A percentile compares a stretch with the other conserved stretches of the same genome.
Conservation (phyloP, 371 early-diverging fungal species). For the Cokeromyces recurvatus region DNA sequence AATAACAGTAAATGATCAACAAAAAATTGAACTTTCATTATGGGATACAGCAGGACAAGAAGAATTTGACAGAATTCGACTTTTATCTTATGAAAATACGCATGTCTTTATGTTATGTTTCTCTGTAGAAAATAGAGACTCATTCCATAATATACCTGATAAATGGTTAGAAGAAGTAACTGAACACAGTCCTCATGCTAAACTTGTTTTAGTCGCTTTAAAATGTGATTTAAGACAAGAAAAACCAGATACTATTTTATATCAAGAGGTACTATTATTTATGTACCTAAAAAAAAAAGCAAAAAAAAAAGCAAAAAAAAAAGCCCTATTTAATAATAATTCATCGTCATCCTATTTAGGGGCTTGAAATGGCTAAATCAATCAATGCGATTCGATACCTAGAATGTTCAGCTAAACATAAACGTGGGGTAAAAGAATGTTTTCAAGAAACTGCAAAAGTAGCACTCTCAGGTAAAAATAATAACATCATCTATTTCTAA, state of each 20-base stretch:
- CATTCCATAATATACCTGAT: constrained; percentile 50
- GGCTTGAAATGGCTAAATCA: constrained; percentile 37
- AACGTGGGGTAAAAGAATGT: constrained; percentile 48
- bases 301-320: not conserved
- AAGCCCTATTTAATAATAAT: too few relatives aligned
- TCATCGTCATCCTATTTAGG: too few relatives aligned
- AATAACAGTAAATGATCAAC: constrained; percentile 73
- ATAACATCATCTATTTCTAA: not conserved
- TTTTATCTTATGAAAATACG: constrained; percentile 48
- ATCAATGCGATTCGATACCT: constrained; percentile 48
- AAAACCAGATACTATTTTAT: constrained; percentile 30
- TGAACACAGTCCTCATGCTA: constrained; percentile 40
- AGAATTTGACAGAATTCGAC: constrained; percentile 54
- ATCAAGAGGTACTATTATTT: constrained; percentile 31
- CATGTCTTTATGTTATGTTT: constrained; percentile 57
- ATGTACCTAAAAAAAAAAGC: not conserved
- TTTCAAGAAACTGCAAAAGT: constrained; percentile 52
- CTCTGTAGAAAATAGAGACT: constrained; percentile 51
- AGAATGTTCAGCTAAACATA: constrained; percentile 53
- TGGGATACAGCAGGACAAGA: constrained; percentile 92
- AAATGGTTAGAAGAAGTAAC: constrained; percentile 51
- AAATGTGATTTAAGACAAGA: constrained; percentile 56
- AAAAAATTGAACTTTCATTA: constrained; percentile 74
- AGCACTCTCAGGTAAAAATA: constrained; percentile 33
- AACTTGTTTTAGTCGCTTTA: constrained; percentile 47